These are phyloP conservation scores for Entrophospora sp. DNA, from an alignment of 192 early-diverging fungal species.

Conservation along the genomic window DNA sequence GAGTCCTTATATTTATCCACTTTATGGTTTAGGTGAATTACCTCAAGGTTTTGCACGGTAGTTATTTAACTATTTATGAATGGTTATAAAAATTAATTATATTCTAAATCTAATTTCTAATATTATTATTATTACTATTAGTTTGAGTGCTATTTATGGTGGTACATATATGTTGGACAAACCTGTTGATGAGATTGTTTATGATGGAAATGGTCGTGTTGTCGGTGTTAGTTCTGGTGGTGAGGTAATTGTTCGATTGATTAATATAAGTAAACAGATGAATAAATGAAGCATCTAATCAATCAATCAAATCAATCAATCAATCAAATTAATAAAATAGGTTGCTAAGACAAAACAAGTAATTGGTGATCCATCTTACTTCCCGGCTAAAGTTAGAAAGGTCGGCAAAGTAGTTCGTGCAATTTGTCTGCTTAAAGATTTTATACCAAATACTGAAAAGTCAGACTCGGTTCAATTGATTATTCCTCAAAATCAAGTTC, in stretches of 20 bases:
- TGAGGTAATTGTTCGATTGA: conserved; percentile 41
- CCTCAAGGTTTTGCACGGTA: conserved; percentile 95
- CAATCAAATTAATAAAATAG: conserved; percentile 21
- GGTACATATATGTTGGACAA: conserved; percentile 99
- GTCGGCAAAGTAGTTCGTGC: conserved; percentile 85
- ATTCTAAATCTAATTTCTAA: no score
- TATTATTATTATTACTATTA: conserved; percentile 23
- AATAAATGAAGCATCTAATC: not conserved
- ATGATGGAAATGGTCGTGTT: conserved; percentile 72
- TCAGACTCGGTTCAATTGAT: conserved; percentile 91
- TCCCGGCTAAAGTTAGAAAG: conserved; percentile 69
- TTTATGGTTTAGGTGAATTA: conserved; percentile 95
- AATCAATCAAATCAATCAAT: no score
- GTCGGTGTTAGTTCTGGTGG: conserved; percentile 84
- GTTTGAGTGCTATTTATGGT: conserved; percentile 94
- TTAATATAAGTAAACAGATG: not conserved
- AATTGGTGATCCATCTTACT: conserved; percentile 96
- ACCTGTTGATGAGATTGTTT: conserved; percentile 83
- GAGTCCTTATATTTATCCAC: conserved; percentile 97
- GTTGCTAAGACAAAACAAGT: conserved; percentile 74
- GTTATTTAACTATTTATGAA: not conserved
- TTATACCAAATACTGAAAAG: conserved; percentile 82
- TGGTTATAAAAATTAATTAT: not conserved
- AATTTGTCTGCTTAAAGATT: conserved; percentile 88
- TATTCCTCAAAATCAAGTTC: conserved; percentile 95